Conservation (phyloP, 331 rosid genomes). For the Dryas integrifolia region DNA sequence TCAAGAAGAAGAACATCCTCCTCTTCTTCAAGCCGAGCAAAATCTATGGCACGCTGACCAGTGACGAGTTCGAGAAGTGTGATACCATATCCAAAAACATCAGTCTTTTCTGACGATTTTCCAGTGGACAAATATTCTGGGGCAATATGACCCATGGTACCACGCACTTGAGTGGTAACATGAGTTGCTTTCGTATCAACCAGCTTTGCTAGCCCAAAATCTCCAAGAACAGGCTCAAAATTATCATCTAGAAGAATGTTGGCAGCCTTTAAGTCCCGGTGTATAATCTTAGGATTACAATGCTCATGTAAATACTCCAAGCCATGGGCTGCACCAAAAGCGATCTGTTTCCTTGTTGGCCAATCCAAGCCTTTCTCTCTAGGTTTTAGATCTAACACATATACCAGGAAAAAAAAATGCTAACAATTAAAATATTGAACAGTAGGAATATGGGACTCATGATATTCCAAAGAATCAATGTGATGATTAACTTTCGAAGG, state of each 20-base stretch:
- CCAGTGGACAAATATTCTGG: constrained; percentile 93
- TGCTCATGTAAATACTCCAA: constrained; percentile 92
- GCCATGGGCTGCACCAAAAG: constrained; percentile 88
- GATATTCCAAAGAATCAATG: background rate
- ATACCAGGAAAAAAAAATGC: background rate
- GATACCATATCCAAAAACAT: constrained; percentile 90
- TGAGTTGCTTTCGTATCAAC: constrained; percentile 78
- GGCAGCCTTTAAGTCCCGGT: constrained; percentile 94
- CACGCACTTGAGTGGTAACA: constrained; percentile 88
- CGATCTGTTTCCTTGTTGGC: constrained; percentile 74
- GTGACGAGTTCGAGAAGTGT: constrained; percentile 94
- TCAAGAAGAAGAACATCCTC: constrained; percentile 92
- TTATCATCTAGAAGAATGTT: constrained; percentile 79
- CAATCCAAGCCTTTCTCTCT: constrained; percentile 91
- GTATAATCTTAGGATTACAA: constrained; percentile 86
- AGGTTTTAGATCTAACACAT: constrained; percentile 67
- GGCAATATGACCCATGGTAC: constrained; percentile 98
- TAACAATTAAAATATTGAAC: background rate
- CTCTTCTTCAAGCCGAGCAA: constrained; percentile 83
- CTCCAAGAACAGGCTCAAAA: constrained; percentile 94
- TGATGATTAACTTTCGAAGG: background rate
- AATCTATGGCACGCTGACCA: constrained; percentile 85
- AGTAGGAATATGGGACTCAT: background rate
- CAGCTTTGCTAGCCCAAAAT: constrained; percentile 77
- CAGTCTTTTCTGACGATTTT: constrained; percentile 84